A percentile compares a stretch with the other conserved stretches of the same genome.
These are phyloP conservation scores for Saccharomycopsis malanga DNA, from an alignment of 805 yeast genomes.

Conservation along the genomic window DNA sequence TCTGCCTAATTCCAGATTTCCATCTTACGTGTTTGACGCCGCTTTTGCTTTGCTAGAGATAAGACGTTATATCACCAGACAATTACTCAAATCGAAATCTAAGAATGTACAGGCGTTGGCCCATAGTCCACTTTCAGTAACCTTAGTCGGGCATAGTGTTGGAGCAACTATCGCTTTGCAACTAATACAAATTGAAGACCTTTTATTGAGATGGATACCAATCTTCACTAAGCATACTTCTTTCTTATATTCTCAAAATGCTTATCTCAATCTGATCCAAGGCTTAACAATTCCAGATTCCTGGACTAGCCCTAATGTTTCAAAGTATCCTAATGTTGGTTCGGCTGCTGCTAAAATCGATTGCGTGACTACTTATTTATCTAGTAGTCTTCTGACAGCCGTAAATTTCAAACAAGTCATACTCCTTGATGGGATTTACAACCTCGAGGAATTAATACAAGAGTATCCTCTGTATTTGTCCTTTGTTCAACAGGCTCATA, in stretches of 20 bases:
- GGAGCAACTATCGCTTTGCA: slow-evolving; percentile 68
- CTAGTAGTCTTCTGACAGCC: too few species aligned
- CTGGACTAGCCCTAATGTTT: background rate
- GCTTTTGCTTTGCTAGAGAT: slow-evolving; percentile 33
- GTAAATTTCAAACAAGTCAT: slow-evolving; percentile 26
- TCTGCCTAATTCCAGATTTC: slow-evolving; percentile 56
- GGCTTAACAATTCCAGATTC: background rate
- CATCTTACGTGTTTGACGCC: slow-evolving; percentile 54
- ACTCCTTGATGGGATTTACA: slow-evolving; percentile 67
- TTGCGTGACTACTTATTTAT: slow-evolving; percentile 11
- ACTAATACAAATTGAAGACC: slow-evolving; percentile 29
- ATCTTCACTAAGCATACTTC: background rate
- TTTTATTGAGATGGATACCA: slow-evolving; percentile 13
- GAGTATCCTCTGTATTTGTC: slow-evolving; percentile 56
- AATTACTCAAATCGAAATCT: too few species aligned
- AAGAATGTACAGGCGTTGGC: background rate
- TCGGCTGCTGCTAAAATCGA: background rate
- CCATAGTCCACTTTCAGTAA: background rate
- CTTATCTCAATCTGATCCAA: background rate
- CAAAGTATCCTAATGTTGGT: background rate
- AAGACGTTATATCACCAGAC: slow-evolving; percentile 19
- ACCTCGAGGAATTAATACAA: slow-evolving; percentile 39
- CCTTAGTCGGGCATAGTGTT: slow-evolving; percentile 68
- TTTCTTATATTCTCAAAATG: background rate
- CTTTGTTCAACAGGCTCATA: slow-evolving; percentile 57